Evolutionary conservation across 495 filamentous ascomycete genomes (phyloP).

Genomic region (Hyphodiscus hymeniophilus): DNA sequence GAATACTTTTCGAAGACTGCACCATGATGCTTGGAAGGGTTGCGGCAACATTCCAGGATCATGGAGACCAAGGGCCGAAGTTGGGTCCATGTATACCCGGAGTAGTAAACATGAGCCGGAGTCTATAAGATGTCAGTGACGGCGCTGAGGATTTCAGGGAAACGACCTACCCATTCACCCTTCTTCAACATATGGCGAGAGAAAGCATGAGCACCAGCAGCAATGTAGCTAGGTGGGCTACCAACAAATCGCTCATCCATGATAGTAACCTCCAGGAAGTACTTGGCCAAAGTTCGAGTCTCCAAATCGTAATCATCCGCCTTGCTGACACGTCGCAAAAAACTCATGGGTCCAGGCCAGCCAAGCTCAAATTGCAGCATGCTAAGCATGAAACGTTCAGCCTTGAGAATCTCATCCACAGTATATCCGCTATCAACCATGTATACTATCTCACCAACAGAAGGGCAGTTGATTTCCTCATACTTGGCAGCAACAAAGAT

Average conservation of each 20-base stretch:
- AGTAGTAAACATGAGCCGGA: constrained; percentile 78
- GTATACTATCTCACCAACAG: constrained; percentile 89
- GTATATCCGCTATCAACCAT: constrained; percentile 94
- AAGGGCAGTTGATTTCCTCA: constrained; percentile 95
- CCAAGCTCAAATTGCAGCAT: constrained; percentile 93
- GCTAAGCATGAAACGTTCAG: constrained; percentile 94
- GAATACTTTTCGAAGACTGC: constrained; percentile 90
- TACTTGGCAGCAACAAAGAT: constrained; percentile 97
- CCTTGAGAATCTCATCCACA: constrained; percentile 89
- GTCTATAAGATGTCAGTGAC: constrained; percentile 43
- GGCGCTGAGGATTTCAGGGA: constrained; percentile 20
- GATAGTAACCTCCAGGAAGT: constrained; percentile 91
- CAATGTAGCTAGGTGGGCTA: constrained; percentile 78
- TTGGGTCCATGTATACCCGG: constrained; percentile 82
- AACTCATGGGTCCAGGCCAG: constrained; percentile 98
- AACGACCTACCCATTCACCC: constrained; percentile 78
- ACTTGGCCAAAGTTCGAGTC: constrained; percentile 92
- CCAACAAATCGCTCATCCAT: constrained; percentile 98
- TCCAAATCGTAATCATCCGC: constrained; percentile 97
- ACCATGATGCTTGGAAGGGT: constrained; percentile 68
- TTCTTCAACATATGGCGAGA: constrained; percentile 83
- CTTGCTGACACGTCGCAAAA: constrained; percentile 92
- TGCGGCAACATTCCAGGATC: constrained; percentile 81
- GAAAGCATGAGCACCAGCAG: constrained; percentile 89
- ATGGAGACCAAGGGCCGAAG: constrained; percentile 65